Base-by-base conservation (phyloP, 2,329 filamentous ascomycete genomes). In the Trichoderma semiorbis region DNA sequence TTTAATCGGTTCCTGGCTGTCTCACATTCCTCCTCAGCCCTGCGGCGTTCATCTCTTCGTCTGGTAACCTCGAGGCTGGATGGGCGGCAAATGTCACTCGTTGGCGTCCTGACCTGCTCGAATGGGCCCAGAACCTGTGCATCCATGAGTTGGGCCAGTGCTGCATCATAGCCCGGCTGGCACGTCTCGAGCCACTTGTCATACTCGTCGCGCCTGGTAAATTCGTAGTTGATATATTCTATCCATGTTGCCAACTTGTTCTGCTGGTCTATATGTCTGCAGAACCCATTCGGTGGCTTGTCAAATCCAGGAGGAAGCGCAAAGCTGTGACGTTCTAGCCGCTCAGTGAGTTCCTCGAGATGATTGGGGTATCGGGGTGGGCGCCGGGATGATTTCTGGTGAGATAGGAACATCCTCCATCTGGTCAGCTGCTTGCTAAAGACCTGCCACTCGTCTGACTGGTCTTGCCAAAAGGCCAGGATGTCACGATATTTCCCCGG, bases 201-300 rank as follows among this genome's bases (percentile, higher is more conserved):
- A n/a, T 72, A 69, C 26, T 69, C 66, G 14, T 72, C 70, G 16
- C 57, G 65, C 43, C 58, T 58, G 12, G 32, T 70, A 34, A 69
- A 58, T 16, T 72, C 70, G 32, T 70, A 69, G 28, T 72, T 72
- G 7, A 72, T 16, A 21, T 72, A 72, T 34, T 72, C 70, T 34
- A 72, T 61, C 70, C 70, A 72, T 1, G 70, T 72, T 12, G 70
- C 43, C 24, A 72, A 21, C 32, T 72, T 72, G 47, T 63, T 34
- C 28, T 72, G 70, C 14, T 47, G 47, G 11, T 69, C 57, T 7
- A 69, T 8, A 24, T 72, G 39, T n/a, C 39, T 21, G 47, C 43
- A 57, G 50, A 72, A 63, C 5, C 70, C 65, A 58, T 67, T 43
- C 7, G 30, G 47, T 3, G 70, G 7, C 18, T 55, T 69, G 5